Evolutionary conservation across 805 yeast genomes (phyloP).

Genomic region (Martiniozyma abietophila): DNA sequence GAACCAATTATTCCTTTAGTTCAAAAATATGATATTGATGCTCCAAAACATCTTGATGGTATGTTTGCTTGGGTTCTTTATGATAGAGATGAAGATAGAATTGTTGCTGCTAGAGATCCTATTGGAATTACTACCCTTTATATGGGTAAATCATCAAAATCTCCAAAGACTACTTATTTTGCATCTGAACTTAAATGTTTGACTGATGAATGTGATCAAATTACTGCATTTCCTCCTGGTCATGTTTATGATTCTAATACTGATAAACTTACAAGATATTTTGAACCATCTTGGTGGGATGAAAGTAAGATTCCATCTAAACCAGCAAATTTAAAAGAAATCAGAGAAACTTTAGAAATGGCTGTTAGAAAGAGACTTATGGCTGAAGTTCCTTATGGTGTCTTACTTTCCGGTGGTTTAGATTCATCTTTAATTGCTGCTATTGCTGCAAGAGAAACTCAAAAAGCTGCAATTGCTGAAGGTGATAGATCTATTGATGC

Average conservation of each 20-base stretch:
- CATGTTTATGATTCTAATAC: conserved; percentile 91
- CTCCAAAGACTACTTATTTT: conserved; percentile 74
- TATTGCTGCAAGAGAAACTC: conserved; percentile 94
- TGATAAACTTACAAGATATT: conserved; percentile 79
- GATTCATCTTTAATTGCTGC: conserved; percentile 95
- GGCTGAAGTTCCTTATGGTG: conserved; percentile 99
- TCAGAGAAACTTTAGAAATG: conserved; percentile 78
- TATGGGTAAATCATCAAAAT: conserved; percentile 72
- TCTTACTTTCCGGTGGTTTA: conserved; percentile 91
- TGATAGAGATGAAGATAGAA: conserved; percentile 76
- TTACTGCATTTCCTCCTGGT: conserved; percentile 96
- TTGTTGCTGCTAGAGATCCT: conserved; percentile 97
- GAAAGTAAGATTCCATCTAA: conserved; percentile 62
- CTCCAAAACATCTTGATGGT: conserved; percentile 92
- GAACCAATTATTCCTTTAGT: conserved; percentile 95
- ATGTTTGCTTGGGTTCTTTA: conserved; percentile 95
- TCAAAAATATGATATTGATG: conserved; percentile 76
- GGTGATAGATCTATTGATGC: conserved; percentile 41
- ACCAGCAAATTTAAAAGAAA: conserved; percentile 60
- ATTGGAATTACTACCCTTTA: conserved; percentile 94
- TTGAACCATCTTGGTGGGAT: conserved; percentile 93
- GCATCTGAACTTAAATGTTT: conserved; percentile 94
- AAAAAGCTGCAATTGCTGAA: conserved; percentile 51
- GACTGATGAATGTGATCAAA: conserved; percentile 88
- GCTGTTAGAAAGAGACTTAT: conserved; percentile 98